These are phyloP conservation scores for Debaryomyces psychrophilus DNA, from an alignment of 1,139 yeast genomes.

Conservation along the genomic window DNA sequence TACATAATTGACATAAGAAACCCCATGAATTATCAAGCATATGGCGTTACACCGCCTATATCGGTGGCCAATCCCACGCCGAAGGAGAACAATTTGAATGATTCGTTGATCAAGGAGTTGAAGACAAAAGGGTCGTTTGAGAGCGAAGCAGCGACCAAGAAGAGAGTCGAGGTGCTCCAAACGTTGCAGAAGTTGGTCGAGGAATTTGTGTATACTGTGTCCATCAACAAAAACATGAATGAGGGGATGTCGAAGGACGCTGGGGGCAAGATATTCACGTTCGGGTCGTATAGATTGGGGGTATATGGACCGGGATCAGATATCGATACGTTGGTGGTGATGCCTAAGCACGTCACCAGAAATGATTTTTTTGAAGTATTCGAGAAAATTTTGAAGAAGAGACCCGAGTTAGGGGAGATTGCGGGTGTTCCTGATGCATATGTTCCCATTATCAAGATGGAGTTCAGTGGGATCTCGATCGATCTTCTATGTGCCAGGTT, in stretches of 20 bases:
- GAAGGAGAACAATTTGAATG: conserved; percentile 75
- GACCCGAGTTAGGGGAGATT: conserved; percentile 86
- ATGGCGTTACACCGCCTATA: conserved; percentile 91
- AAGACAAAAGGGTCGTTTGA: conserved; percentile 90
- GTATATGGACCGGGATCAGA: conserved; percentile 98
- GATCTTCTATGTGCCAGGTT: conserved; percentile 85
- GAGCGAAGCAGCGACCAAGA: conserved; percentile 75
- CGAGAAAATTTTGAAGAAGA: conserved; percentile 60
- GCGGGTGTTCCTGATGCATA: conserved; percentile 95
- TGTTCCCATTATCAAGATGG: conserved; percentile 91
- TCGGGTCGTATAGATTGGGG: conserved; percentile 91
- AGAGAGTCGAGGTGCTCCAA: conserved; percentile 73
- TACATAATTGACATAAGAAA: background rate
- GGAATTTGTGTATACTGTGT: conserved; percentile 82
- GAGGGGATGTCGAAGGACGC: conserved; percentile 98
- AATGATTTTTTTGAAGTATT: conserved; percentile 87
- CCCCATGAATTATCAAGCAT: conserved; percentile 34
- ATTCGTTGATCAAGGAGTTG: conserved; percentile 72
- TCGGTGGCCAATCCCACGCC: conserved; percentile 84
- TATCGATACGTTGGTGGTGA: conserved; percentile 93
- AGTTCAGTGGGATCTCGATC: conserved; percentile 84
- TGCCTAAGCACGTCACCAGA: conserved; percentile 92
- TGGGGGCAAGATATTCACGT: conserved; percentile 94
- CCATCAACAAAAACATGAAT: conserved; percentile 82
- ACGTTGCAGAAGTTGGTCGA: conserved; percentile 70